A percentile compares a stretch with the other conserved stretches of the same genome.
These are phyloP conservation scores for Tolypocladium ovalisporum DNA, from an alignment of 2,329 filamentous ascomycete species.

Conservation along the genomic window DNA sequence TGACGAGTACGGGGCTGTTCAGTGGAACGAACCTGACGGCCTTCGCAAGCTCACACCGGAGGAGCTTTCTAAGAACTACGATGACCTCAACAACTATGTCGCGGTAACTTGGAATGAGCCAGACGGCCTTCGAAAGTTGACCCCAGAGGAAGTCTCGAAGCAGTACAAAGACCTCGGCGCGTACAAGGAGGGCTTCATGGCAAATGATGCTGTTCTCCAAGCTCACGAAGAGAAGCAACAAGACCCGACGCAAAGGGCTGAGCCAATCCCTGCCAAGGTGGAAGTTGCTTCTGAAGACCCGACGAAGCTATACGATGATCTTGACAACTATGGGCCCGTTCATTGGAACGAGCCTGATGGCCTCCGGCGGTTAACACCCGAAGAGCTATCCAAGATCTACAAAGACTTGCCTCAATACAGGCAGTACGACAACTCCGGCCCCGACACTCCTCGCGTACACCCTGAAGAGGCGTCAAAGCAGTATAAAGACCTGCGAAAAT, in stretches of 20 bases:
- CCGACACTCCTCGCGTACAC: constrained; percentile 11
- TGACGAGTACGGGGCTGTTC: constrained; percentile 20
- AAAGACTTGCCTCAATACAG: constrained; percentile 7
- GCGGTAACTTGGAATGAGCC: constrained; percentile 19
- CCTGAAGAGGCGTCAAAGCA: constrained; percentile 25
- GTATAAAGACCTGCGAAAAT: constrained; percentile 24
- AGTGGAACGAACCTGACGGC: constrained; percentile 26
- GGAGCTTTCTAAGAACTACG: constrained; percentile 28
- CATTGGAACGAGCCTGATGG: constrained; percentile 26
- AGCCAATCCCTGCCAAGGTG: constrained; percentile 5
- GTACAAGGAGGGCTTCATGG: constrained; percentile 13
- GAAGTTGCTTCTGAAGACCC: constrained; percentile 19
- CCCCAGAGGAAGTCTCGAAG: constrained; percentile 18
- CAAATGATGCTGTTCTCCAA: constrained; percentile 4
- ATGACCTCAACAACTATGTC: constrained; percentile 23
- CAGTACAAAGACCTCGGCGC: constrained; percentile 23
- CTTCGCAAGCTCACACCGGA: constrained; percentile 17
- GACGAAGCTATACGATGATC: constrained; percentile 27
- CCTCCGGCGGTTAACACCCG: constrained; percentile 16
- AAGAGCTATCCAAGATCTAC: constrained; percentile 30
- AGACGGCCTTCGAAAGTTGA: constrained; percentile 11
- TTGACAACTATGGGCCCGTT: constrained; percentile 23
- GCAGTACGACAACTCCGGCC: constrained; percentile 17
- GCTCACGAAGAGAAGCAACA: constrained; percentile 6
- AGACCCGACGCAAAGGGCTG: constrained; percentile 3